These are phyloP conservation scores for Posidonia oceanica DNA, from an alignment of 116 monocot species.

Conservation along the genomic window DNA sequence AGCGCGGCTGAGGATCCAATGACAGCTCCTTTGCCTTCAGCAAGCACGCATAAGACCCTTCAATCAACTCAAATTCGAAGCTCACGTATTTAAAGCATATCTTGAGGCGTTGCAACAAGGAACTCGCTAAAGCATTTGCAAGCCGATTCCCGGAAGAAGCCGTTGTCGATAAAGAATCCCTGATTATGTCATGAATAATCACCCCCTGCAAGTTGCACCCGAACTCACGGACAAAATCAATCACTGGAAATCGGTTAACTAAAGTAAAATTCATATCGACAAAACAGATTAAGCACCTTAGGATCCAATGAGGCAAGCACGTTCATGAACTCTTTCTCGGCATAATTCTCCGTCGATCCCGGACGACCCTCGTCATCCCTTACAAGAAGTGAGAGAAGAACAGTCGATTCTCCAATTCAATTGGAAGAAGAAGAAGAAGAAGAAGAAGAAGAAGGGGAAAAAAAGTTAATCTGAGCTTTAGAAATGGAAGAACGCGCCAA, in stretches of 20 bases:
- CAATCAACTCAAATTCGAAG: slow-evolving; percentile 31
- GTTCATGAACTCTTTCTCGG: background rate
- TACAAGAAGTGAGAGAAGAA: background rate
- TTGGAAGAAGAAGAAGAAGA: slow-evolving; percentile 5
- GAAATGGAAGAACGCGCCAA: background rate
- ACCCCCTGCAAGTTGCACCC: slow-evolving; percentile 43
- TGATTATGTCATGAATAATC: slow-evolving; percentile 48
- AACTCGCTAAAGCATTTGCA: slow-evolving; percentile 13
- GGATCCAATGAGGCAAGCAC: slow-evolving; percentile 7
- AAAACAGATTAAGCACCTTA: background rate
- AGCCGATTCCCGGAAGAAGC: slow-evolving; percentile 19
- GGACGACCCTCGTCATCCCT: background rate
- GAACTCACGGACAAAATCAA: background rate
- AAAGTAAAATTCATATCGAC: background rate
- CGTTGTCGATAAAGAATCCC: slow-evolving; percentile 13
- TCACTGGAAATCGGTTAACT: background rate
- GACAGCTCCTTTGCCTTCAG: slow-evolving; percentile 33
- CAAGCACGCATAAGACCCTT: slow-evolving; percentile 22
- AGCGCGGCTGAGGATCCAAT: slow-evolving; percentile 26
- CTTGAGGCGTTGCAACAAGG: slow-evolving; percentile 28
- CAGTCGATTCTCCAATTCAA: background rate
- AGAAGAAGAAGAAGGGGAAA: background rate
- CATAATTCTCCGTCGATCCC: background rate
- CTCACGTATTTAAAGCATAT: slow-evolving; percentile 30
- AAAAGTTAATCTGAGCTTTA: background rate